These are phyloP conservation scores for Sugiyamaella smithiae DNA, from an alignment of 805 yeast species.

Conservation along the genomic window DNA sequence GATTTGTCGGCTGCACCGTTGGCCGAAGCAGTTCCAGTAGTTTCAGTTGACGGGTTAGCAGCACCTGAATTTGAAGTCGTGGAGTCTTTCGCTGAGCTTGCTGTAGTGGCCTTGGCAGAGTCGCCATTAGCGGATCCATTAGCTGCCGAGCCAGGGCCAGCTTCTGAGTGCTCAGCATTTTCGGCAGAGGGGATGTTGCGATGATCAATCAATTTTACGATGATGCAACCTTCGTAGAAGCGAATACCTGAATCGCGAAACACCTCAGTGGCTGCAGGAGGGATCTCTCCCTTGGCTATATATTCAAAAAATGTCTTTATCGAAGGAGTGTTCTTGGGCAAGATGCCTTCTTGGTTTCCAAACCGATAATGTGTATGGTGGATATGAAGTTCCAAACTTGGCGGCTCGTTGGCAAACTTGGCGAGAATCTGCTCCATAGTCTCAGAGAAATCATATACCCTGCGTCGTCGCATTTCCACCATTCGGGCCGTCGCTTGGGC, in stretches of 20 bases:
- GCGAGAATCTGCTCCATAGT: constrained; percentile 68
- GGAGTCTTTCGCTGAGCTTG: background rate
- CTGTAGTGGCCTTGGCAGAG: constrained; percentile 1
- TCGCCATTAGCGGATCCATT: background rate
- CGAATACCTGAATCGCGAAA: constrained; percentile 80
- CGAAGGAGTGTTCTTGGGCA: constrained; percentile 75
- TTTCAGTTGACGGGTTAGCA: background rate
- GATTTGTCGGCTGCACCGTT: constrained; percentile 4
- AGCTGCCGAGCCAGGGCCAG: background rate
- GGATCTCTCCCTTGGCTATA: constrained; percentile 78
- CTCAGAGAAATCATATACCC: constrained; percentile 44
- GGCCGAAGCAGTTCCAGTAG: background rate
- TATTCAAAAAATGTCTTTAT: constrained; percentile 72
- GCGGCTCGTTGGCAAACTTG: constrained; percentile 72
- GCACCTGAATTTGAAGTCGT: background rate
- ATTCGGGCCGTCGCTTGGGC: constrained; percentile 4
- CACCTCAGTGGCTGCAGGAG: constrained; percentile 85
- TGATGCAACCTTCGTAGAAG: constrained; percentile 86
- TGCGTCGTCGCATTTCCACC: background rate
- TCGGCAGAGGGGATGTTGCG: constrained; percentile 41
- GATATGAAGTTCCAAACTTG: constrained; percentile 85
- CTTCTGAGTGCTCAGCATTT: background rate
- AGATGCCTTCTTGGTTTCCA: constrained; percentile 84
- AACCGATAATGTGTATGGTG: constrained; percentile 89
- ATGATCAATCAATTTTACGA: constrained; percentile 84